These are phyloP conservation scores for Monosporascus sp. DNA, from an alignment of 2,329 filamentous ascomycete genomes.

Conservation along the genomic window DNA sequence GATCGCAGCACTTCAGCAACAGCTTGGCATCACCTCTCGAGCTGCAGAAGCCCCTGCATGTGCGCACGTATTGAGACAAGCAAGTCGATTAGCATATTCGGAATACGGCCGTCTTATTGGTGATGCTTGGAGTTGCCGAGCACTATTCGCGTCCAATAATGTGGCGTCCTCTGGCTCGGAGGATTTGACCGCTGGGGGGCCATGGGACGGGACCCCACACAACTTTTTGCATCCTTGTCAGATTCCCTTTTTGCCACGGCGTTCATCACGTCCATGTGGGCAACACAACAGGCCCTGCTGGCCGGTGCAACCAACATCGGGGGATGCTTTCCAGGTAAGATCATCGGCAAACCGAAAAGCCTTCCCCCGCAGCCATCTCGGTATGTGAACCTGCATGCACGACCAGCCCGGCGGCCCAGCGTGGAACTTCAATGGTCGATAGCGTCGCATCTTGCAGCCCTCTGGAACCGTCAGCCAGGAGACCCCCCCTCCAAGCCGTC, in stretches of 20 bases:
- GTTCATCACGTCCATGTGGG: background rate
- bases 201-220: background rate
- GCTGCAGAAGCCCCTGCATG: constrained; percentile 14
- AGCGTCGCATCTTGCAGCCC: background rate
- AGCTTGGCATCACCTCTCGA: constrained; percentile 5
- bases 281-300: background rate
- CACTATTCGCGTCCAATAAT: constrained; percentile 1
- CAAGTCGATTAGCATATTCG: constrained; percentile 5
- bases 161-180: background rate
- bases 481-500: background rate
- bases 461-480: background rate
- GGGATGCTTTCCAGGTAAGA: background rate
- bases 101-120: constrained; percentile 17
- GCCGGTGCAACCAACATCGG: background rate
- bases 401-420: background rate
- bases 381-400: background rate
- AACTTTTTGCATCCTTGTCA: background rate
- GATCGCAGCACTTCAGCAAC: constrained; percentile 11
- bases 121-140: constrained; percentile 4
- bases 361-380: too few relatives aligned
- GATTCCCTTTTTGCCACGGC: background rate
- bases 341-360: background rate
- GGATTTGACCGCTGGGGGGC: background rate
- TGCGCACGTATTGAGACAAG: constrained; percentile 4
- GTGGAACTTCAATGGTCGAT: background rate